These are phyloP conservation scores for Schizopora paradoxa DNA, from an alignment of 1,284 basidiomycete species.

Conservation along the genomic window DNA sequence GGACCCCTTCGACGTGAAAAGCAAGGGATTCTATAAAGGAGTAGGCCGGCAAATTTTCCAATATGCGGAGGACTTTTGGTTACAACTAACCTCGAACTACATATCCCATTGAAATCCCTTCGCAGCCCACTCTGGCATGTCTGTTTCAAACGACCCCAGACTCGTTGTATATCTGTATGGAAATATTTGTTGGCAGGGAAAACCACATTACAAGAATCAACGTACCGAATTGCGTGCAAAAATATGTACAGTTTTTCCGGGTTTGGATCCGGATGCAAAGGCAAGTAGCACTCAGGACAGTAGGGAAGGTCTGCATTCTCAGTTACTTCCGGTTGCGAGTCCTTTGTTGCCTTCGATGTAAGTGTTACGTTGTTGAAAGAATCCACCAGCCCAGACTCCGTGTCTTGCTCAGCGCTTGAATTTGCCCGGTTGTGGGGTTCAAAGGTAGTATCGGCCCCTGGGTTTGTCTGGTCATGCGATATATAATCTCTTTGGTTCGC, in stretches of 20 bases:
- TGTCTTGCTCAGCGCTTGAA: neutral
- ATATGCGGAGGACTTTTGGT: too few species aligned
- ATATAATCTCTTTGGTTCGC: too few species aligned
- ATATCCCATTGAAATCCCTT: constrained; percentile 65
- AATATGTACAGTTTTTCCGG: constrained; percentile 92
- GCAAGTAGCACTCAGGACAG: constrained; percentile 85
- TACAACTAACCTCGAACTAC: too few species aligned
- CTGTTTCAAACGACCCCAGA: constrained; percentile 68
- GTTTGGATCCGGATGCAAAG: constrained; percentile 84
- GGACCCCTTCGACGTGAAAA: too few species aligned
- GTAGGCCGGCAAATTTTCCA: too few species aligned
- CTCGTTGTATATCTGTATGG: too few species aligned
- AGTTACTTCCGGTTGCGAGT: neutral
- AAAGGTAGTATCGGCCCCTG: too few species aligned
- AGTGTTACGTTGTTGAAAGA: too few species aligned
- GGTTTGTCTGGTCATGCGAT: too few species aligned
- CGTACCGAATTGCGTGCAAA: constrained; percentile 83
- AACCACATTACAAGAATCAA: too few species aligned
- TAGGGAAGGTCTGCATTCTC: constrained; percentile 37
- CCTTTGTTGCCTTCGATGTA: neutral
- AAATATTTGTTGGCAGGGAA: too few species aligned
- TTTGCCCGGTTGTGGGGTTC: neutral
- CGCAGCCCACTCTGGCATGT: constrained; percentile 68
- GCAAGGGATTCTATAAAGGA: too few species aligned
- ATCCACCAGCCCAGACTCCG: neutral